Base-by-base conservation (phyloP, 1,284 basidiomycete species). In the Lentinula novae-zelandiae region DNA sequence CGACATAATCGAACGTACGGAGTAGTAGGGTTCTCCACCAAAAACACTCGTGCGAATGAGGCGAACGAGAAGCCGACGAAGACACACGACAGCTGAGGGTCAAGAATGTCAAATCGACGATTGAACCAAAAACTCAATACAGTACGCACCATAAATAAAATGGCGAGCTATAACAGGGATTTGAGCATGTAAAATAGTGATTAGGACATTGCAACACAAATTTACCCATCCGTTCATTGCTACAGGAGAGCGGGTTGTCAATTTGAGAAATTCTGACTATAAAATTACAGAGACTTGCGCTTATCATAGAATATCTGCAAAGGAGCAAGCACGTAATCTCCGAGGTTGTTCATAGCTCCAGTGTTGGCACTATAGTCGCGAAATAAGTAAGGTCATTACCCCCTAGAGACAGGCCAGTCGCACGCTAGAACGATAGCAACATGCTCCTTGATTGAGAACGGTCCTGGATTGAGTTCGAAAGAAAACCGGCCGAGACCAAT, bases 371-470 rank as follows among this genome's bases (percentile, higher is more conserved):
- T 67, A 55, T 15, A 40, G 38, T 20, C 7, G 12, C 10, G 50
- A 46, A 46, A 20, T 34, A 58, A 39, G 39, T 34, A 39, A 38
- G 12, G 22, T 15, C 10, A 12, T 17, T 6, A 49, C 34, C 9
- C 50, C 39, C 17, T 20, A 46, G 44, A 46, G 9, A 40, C n/a
- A 15, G 15, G n/a, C 10, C 7, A 5, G 10, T 63, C 65, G 34
- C 53, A 69, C 68, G 68, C 67, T 12, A 69, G 48, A 20, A 69
- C 66, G 17, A 91, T 85, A 57, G 87, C 69, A 6, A 87, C 81
- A 72, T 92, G 90, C 72, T 92, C 90, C 75, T 89, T 89, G 68
- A 80, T 70, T 59, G 74, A 76, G 72, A 81, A 81, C 0, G 67
- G 66, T 2, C 71, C 71, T 2, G 71, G 71, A 55, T 72, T 72